phyloP scores from a whole-genome alignment of 1,139 yeast species.

The Lodderomyces parapsilosis region DNA sequence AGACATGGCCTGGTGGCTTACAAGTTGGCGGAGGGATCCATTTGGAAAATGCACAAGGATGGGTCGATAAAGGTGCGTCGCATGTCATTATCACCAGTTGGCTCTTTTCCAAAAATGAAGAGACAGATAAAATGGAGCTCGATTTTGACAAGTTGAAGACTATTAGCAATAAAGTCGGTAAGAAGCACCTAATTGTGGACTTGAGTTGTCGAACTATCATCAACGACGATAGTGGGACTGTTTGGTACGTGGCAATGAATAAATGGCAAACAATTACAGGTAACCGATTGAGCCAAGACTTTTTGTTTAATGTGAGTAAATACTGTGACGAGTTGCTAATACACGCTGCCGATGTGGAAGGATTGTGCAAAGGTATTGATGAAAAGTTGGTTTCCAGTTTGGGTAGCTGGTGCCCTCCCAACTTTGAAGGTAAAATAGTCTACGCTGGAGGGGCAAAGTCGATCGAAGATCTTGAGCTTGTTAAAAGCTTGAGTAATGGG shows the following conservation, averaged over 20 bases:
- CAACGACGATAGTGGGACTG: constrained; percentile 22
- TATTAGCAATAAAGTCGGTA: constrained; percentile 57
- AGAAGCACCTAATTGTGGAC: constrained; percentile 75
- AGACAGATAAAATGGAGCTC: constrained; percentile 37
- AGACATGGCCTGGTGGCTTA: constrained; percentile 68
- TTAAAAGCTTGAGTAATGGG: constrained; percentile 66
- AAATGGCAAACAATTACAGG: constrained; percentile 92
- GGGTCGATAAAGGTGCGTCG: constrained; percentile 73
- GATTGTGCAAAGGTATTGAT: constrained; percentile 90
- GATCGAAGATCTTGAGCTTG: constrained; percentile 64
- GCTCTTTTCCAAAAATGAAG: constrained; percentile 59
- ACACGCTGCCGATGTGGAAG: constrained; percentile 99
- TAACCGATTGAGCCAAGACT: constrained; percentile 51
- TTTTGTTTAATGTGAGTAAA: constrained; percentile 52
- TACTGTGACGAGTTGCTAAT: constrained; percentile 85
- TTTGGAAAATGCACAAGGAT: constrained; percentile 63
- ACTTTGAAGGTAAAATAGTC: constrained; percentile 67
- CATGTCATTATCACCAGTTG: constrained; percentile 93
- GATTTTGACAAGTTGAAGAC: constrained; percentile 51
- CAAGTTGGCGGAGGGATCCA: constrained; percentile 96
- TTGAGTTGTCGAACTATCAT: constrained; percentile 71
- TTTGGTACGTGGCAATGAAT: constrained; percentile 94
- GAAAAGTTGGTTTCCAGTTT: constrained; percentile 66
- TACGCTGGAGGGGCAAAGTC: constrained; percentile 97
- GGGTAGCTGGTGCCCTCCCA: constrained; percentile 71